These are phyloP conservation scores for Nyctanthes arbortristis DNA, from an alignment of 257 asterid species.

Conservation along the genomic window DNA sequence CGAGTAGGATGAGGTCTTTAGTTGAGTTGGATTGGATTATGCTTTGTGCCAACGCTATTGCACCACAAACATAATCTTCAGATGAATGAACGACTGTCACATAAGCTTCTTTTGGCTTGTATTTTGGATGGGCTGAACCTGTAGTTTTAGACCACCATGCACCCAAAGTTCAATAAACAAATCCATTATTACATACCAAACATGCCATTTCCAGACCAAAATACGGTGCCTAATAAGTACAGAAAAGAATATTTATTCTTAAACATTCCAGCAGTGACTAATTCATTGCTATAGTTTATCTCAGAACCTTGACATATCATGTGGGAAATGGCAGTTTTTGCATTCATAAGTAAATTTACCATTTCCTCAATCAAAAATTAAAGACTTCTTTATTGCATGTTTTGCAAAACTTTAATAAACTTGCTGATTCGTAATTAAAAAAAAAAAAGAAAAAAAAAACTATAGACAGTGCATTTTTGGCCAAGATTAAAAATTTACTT, in stretches of 20 bases:
- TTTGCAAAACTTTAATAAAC: too few relatives aligned
- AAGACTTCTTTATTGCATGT: neutral
- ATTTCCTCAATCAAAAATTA: neutral
- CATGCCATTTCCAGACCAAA: too few relatives aligned
- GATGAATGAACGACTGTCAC: slow-evolving; percentile 44
- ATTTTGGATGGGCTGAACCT: neutral
- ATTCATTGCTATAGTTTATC: too few relatives aligned
- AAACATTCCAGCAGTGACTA: too few relatives aligned
- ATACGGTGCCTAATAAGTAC: too few relatives aligned
- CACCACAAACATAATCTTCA: slow-evolving; percentile 48
- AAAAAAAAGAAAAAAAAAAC: too few relatives aligned
- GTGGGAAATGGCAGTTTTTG: neutral
- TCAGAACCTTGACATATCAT: too few relatives aligned
- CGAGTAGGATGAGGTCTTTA: slow-evolving; percentile 42
- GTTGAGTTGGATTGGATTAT: slow-evolving; percentile 33
- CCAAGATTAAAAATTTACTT: neutral
- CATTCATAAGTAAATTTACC: neutral
- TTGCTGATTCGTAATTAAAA: too few relatives aligned
- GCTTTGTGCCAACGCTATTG: slow-evolving; percentile 46
- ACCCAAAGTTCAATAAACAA: too few relatives aligned
- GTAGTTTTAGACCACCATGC: too few relatives aligned
- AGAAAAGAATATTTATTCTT: too few relatives aligned
- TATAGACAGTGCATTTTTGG: neutral
- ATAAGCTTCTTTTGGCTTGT: slow-evolving; percentile 40
- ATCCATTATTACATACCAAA: too few relatives aligned